Base-by-base conservation (phyloP, 352 stramenopile genomes). In the Globisporangium spiculum region DNA sequence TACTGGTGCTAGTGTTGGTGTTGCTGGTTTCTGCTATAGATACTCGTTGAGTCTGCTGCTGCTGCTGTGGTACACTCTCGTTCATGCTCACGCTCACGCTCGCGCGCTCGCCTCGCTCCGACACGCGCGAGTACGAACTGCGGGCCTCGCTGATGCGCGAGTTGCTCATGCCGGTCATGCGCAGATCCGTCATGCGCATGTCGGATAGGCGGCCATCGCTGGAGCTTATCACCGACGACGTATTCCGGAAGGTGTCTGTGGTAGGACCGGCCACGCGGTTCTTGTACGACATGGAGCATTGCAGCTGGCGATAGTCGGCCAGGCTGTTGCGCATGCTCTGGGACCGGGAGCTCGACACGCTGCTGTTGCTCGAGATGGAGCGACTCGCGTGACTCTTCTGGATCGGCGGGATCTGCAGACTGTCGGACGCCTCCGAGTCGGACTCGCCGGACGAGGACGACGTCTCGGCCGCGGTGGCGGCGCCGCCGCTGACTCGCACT, bases 231-330 rank as follows among this genome's bases (percentile, higher is more conserved):
- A 61, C 16, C 55, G 55, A 61, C 55, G 55, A 61, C 26, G 66
- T 76, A n/a, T 46, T 66, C 59, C 77, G 64, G 46, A 71, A 76
- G 6, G 74, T 62, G 26, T 81, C 76, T 22, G 46, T 38, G 27
- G 55, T 74, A 27, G n/a, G 16, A 20, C 30, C 55, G 8, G 24
- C 55, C 18, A 75, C 66, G 52, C 86, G 88, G 75, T 93, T 95
- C 75, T 93, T 95, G 78, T 95, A 95, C 32, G 77, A 88, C 88
- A 95, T 95, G 56, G 86, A 94, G 73, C 82, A 92, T 59, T 81
- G 82, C 30, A 95, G 76, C 73, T 95, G 84, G 4, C 81, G 77
- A 70, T 91, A 95, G 56, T 89, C 81, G 0, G 82, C 85, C 48
- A 95, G 77, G 54, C 62, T 74, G 63, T 60, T 74, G 59, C 53